Evolutionary conservation across 345 rosid species (phyloP), one percentile per base, ranked within the genome.

Genomic region (Clausena lansium): DNA sequence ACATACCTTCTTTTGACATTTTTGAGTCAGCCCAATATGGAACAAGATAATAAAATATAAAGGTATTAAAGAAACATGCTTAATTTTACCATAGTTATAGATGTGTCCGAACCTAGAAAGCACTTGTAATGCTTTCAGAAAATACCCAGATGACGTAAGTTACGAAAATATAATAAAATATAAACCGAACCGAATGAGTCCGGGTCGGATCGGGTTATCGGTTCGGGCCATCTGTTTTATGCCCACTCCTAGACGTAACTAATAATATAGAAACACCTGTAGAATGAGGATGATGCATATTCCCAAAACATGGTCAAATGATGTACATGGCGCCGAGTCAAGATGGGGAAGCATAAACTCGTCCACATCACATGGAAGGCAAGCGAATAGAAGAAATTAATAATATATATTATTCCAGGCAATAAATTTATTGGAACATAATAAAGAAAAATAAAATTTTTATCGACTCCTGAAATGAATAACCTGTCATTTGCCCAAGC

Each of bases 401-500:
- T 41, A 10, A 0, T 41, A 41, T 41, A 41, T 41, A 41, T 47
- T 70, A 70, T 52, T 71, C 45, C 28, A 20, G 63, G 30, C 9
- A n/a, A 57, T 57, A 39, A 39, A 20, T 38, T 33, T 35, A 36
- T 35, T 65, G 11, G 13, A 5, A 38, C 60, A 28, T 25, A 27
- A 2, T 68, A 25, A 15, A 36, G 4, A 73, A 59, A 54, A 27
- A 7, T 38, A 73, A 62, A 62, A 25, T 45, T 41, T 19, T 61
- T 62, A 6, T 27, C 6, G 69, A 33, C 27, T 27, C 67, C 24
- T 15, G 2, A 13, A 62, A 9, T 62, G 60, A 74, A 74, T 73
- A 76, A 57, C 58, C 67, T 76, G 73, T 27, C 66, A 38, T 68
- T 57, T 6, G 19, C n/a, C 73, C 55, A 57, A 55, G 36, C 69